phyloP scores from a whole-genome alignment of 139 green algal genomes.

The Chlorella sorokiniana region DNA sequence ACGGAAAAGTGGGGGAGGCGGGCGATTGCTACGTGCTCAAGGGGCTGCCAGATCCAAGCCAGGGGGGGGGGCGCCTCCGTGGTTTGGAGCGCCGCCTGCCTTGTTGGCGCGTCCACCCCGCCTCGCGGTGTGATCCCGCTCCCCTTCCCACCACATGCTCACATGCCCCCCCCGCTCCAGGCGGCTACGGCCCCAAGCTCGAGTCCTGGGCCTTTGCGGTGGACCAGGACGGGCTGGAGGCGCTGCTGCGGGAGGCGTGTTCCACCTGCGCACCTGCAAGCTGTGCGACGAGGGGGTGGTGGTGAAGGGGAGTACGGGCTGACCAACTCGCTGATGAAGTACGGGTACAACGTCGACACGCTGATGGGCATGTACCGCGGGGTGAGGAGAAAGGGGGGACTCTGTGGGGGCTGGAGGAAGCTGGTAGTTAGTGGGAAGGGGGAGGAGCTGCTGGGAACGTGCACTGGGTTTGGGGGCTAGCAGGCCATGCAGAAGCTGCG shows the following conservation, averaged over 20 bases:
- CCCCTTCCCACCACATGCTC: not conserved
- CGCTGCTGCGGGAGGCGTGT: conserved; percentile 49
- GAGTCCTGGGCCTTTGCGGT: conserved; percentile 46
- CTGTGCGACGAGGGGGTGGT: conserved; percentile 66
- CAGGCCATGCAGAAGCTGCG: not conserved
- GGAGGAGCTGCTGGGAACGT: not conserved
- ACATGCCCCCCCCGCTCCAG: not conserved
- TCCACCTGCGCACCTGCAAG: conserved; percentile 71
- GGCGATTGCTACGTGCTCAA: too few relatives aligned
- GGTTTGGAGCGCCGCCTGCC: too few relatives aligned
- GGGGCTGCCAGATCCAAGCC: too few relatives aligned
- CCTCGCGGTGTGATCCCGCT: not conserved
- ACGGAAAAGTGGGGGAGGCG: too few relatives aligned
- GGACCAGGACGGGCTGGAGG: conserved; percentile 43
- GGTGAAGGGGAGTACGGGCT: conserved; percentile 77
- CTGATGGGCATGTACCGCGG: conserved; percentile 70
- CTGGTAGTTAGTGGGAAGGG: not conserved
- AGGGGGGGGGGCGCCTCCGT: too few relatives aligned
- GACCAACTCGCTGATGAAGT: conserved; percentile 51
- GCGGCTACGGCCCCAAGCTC: conserved; percentile 48
- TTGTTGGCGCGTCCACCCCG: too few relatives aligned
- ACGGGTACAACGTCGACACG: conserved; percentile 72
- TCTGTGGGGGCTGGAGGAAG: too few relatives aligned
- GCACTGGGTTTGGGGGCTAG: not conserved
- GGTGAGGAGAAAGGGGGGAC: conserved; percentile 22